Base-by-base conservation (phyloP, 176 grass and related monocot genomes). In the Oryza rufipogon region DNA sequence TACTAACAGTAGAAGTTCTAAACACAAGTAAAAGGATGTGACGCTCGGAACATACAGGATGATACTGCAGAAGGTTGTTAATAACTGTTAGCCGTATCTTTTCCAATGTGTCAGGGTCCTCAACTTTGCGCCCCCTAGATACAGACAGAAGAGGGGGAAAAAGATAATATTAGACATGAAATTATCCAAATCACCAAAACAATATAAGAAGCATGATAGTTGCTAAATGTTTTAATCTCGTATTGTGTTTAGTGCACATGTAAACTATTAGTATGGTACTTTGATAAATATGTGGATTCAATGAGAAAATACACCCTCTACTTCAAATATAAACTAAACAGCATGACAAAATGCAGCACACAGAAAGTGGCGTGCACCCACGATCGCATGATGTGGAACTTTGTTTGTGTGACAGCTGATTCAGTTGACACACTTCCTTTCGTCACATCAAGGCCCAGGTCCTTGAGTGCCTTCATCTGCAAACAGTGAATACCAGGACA, bases 61-160 rank as follows among this genome's bases (percentile, higher is more conserved):
- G 96, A 75, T 95, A 98, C 80, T 93, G 79, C 58, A 98, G 93
- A 83, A 98, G 96, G 77, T 98, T 98, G 91, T 93, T 98, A 86
- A 98, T 98, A 79, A 98, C 89, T 39, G 96, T 93, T 68, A 98
- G 87, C 7, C 96, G 87, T 83, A 98, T 95, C 86, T 87, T 90
- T 82, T 98, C 96, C 71, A 98, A 76, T 89, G 93, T 95, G 90
- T 84, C 87, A 61, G 96, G 96, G 84, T 98, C 87, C 83, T 95
- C 96, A 80, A 98, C 89, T 73, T 98, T 98, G 73, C 96, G 91
- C 17, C 96, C 96, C 36, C 96, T 98, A 60, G 39, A 85, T 64
- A 88, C 26, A 77, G 49, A 79, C 12, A 88, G 36, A 85, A 78
- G 32, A 42, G 15, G 6, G 70, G 63, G 10, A 51, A 38, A 38